Evolutionary conservation across 2,329 filamentous ascomycete species (phyloP).

Genomic region (Nemania bipapillata): DNA sequence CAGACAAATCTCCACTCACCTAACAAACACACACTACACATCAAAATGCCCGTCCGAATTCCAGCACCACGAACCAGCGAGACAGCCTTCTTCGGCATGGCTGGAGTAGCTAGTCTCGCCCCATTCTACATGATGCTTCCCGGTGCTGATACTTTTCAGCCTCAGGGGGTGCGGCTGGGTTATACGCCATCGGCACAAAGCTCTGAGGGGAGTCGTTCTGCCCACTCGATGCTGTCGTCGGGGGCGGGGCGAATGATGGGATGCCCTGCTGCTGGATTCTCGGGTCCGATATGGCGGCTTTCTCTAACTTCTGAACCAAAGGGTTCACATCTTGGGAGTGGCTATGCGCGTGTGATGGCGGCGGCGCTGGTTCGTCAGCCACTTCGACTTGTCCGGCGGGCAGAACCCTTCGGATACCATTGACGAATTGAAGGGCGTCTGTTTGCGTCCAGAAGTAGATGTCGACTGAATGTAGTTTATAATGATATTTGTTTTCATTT

Average conservation of each 20-base stretch:
- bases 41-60: conserved; percentile 64
- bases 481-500: conserved; percentile 82
- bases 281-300: conserved; percentile 72
- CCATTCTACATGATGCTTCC: conserved; percentile 71
- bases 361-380: conserved; percentile 70
- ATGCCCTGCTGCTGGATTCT: conserved; percentile 52
- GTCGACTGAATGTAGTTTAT: conserved; percentile 78
- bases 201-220: conserved; percentile 53
- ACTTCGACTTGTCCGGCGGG: conserved; percentile 70
- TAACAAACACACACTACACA: conserved; percentile 29
- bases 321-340: conserved; percentile 66
- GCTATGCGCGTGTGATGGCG: conserved; percentile 52
- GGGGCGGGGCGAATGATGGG: conserved; percentile 57
- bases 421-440: conserved; percentile 76
- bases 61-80: conserved; percentile 62
- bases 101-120: conserved; percentile 64
- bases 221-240: conserved; percentile 51
- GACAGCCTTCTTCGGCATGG: conserved; percentile 64
- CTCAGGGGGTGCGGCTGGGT: conserved; percentile 79
- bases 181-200: conserved; percentile 77
- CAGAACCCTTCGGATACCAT: conserved; percentile 72
- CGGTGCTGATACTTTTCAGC: conserved; percentile 77
- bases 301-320: conserved; percentile 78
- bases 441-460: conserved; percentile 82
- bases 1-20: conserved; percentile 35